These are phyloP conservation scores for Penicillium nucicola DNA, from an alignment of 495 filamentous ascomycete genomes.

Conservation along the genomic window DNA sequence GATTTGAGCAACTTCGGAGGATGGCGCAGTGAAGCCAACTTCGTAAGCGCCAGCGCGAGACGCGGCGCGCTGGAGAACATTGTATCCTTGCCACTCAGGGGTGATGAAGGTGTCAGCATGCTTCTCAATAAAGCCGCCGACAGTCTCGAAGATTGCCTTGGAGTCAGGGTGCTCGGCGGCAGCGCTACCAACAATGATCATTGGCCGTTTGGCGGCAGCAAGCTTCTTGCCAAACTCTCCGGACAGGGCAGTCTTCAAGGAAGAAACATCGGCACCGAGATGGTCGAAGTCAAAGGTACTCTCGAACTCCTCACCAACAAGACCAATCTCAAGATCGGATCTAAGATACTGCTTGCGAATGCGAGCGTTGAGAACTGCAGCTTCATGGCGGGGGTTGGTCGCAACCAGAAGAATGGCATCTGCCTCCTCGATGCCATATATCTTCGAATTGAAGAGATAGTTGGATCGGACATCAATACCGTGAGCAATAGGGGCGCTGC, in stretches of 20 bases:
- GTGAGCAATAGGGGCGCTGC: constrained; percentile 80
- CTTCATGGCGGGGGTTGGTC: constrained; percentile 92
- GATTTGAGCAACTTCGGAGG: constrained; percentile 69
- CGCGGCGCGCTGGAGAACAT: constrained; percentile 88
- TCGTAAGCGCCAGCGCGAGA: constrained; percentile 92
- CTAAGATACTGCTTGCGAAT: constrained; percentile 97
- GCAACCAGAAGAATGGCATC: constrained; percentile 90
- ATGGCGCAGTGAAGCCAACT: constrained; percentile 86
- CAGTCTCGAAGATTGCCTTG: constrained; percentile 85
- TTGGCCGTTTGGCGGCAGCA: constrained; percentile 78
- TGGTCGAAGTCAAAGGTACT: constrained; percentile 93
- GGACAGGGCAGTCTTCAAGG: constrained; percentile 80
- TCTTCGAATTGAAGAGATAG: constrained; percentile 94
- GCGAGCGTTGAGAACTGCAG: constrained; percentile 89
- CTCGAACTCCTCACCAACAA: constrained; percentile 87
- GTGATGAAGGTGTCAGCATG: constrained; percentile 82
- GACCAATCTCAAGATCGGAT: constrained; percentile 87
- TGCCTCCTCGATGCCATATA: constrained; percentile 88
- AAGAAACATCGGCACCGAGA: constrained; percentile 70
- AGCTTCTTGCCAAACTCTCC: constrained; percentile 91
- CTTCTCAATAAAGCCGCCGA: constrained; percentile 89
- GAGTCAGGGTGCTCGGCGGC: constrained; percentile 85
- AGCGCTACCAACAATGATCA: constrained; percentile 92
- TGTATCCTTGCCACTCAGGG: constrained; percentile 95
- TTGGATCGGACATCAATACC: constrained; percentile 92